phyloP scores from a whole-genome alignment of 2,329 filamentous ascomycete species.

The Xylariaceae sp. region DNA sequence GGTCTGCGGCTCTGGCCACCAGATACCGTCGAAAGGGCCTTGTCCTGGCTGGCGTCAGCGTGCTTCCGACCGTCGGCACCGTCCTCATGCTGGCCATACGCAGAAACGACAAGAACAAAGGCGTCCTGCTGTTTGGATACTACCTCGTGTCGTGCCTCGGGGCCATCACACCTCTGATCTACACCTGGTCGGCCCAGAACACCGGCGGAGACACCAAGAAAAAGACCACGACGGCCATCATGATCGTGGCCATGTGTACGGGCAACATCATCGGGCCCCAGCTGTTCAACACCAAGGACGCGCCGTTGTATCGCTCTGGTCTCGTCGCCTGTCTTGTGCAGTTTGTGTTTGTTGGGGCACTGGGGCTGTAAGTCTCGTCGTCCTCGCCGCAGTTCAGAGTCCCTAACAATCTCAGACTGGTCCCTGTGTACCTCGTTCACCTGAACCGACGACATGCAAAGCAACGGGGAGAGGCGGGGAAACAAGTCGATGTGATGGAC shows the following conservation, averaged over 20 bases:
- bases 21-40: constrained; percentile 42
- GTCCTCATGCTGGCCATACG: constrained; percentile 48
- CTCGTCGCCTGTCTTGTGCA: constrained; percentile 58
- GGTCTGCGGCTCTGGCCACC: constrained; percentile 42
- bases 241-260: constrained; percentile 60
- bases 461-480: constrained; percentile 46
- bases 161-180: constrained; percentile 53
- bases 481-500: constrained; percentile 49
- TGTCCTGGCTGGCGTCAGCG: constrained; percentile 38
- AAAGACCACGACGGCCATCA: constrained; percentile 59
- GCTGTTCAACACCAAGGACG: constrained; percentile 58
- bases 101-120: constrained; percentile 38
- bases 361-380: constrained; percentile 33
- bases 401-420: constrained; percentile 23
- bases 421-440: constrained; percentile 39
- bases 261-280: constrained; percentile 66
- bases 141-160: constrained; percentile 41
- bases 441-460: constrained; percentile 50
- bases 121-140: constrained; percentile 48
- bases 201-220: constrained; percentile 66
- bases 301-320: constrained; percentile 55
- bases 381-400: constrained; percentile 23
- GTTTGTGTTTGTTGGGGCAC: constrained; percentile 54
- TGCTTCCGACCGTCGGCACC: constrained; percentile 40
- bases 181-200: constrained; percentile 56